These are phyloP conservation scores for Allomyces macrogynus DNA, from an alignment of 192 early-diverging fungal species.

Conservation along the genomic window DNA sequence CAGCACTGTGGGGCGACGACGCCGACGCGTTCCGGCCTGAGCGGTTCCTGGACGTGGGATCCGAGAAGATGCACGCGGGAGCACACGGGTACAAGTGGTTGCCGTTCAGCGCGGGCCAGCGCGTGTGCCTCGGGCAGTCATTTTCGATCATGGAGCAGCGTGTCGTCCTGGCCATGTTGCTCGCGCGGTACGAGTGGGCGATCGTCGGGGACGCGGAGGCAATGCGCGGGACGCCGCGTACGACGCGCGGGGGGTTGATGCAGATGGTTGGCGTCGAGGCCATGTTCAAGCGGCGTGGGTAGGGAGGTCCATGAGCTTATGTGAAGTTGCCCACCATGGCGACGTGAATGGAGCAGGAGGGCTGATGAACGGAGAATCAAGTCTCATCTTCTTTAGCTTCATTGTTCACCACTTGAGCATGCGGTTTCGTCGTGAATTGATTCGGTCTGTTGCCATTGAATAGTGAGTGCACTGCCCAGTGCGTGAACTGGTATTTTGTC, in stretches of 20 bases:
- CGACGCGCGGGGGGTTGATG: not conserved
- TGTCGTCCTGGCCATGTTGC: constrained; percentile 5
- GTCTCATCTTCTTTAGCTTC: too few species aligned
- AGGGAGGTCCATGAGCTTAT: too few species aligned
- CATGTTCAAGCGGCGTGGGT: too few species aligned
- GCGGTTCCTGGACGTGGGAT: constrained; percentile 11
- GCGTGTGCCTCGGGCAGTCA: constrained; percentile 6
- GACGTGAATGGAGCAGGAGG: too few species aligned
- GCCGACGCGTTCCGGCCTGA: constrained; percentile 25
- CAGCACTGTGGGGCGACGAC: constrained; percentile 15
- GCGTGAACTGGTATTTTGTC: too few species aligned
- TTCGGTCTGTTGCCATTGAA: too few species aligned
- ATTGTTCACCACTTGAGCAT: too few species aligned
- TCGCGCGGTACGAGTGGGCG: constrained; percentile 1
- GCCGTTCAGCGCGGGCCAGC: constrained; percentile 5
- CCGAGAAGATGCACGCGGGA: constrained; percentile 4
- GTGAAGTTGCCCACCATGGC: too few species aligned
- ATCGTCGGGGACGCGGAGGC: not conserved
- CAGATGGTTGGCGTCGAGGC: too few species aligned
- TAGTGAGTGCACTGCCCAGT: too few species aligned
- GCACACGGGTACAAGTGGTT: constrained; percentile 3
- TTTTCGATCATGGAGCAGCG: constrained; percentile 7
- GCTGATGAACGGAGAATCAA: too few species aligned
- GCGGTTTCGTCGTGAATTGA: too few species aligned
- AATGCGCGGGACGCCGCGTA: not conserved